These are phyloP conservation scores for Russula dissimulans DNA, from an alignment of 768 basidiomycete species.

Conservation along the genomic window DNA sequence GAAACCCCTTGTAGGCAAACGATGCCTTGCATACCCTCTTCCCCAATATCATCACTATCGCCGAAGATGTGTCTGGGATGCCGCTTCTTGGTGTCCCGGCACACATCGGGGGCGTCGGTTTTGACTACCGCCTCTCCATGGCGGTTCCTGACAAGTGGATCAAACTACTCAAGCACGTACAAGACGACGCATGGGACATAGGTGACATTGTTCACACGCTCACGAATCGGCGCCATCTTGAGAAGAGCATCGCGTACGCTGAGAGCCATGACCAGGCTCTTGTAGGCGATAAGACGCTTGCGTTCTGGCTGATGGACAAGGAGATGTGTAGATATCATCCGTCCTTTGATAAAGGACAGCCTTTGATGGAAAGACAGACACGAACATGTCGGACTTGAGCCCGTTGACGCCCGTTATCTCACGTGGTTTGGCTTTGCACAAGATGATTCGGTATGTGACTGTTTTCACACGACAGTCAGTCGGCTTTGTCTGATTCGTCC, in stretches of 20 bases:
- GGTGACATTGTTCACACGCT: slow-evolving; percentile 81
- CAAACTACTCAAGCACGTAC: slow-evolving; percentile 89
- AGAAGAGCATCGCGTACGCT: slow-evolving; percentile 87
- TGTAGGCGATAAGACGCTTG: slow-evolving; percentile 96
- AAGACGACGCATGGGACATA: slow-evolving; percentile 84
- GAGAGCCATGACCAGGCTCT: slow-evolving; percentile 98
- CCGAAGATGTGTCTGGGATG: slow-evolving; percentile 99
- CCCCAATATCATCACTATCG: slow-evolving; percentile 80
- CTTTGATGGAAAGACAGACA: slow-evolving; percentile 42
- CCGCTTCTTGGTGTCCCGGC: slow-evolving; percentile 82
- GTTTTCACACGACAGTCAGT: not conserved
- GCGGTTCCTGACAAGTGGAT: slow-evolving; percentile 99
- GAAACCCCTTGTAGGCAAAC: slow-evolving; percentile 61
- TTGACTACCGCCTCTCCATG: slow-evolving; percentile 98
- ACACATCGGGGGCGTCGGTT: slow-evolving; percentile 80
- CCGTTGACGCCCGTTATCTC: slow-evolving; percentile 78
- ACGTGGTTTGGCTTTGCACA: slow-evolving; percentile 87
- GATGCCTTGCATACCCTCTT: slow-evolving; percentile 77
- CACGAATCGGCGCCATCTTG: slow-evolving; percentile 79
- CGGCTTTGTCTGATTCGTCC: not conserved
- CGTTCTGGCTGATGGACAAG: slow-evolving; percentile 99
- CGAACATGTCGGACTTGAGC: slow-evolving; percentile 85
- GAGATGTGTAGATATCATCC: slow-evolving; percentile 79
- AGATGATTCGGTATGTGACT: slow-evolving; percentile 79
- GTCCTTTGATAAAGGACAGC: not conserved